Percentiles rank a stretch among this genome's conserved stretches.
These are phyloP conservation scores for Talaromyces verruculosus DNA, from an alignment of 2,329 filamentous ascomycete genomes.

Conservation along the genomic window DNA sequence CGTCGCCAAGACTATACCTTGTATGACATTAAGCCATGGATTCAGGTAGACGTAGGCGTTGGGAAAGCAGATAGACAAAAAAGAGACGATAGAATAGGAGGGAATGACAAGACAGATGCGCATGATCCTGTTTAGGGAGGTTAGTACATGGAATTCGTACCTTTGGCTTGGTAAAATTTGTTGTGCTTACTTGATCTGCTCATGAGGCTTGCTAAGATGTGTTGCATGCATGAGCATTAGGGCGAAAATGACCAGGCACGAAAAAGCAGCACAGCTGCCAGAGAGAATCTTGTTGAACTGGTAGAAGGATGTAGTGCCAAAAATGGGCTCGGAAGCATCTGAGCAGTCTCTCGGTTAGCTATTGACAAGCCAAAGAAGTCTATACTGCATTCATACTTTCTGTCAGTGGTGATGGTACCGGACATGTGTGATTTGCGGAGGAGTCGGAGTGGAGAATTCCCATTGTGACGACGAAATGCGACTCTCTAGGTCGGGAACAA, in stretches of 20 bases:
- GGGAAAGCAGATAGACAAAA: conserved; percentile 42
- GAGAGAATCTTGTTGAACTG: conserved; percentile 42
- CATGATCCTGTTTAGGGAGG: conserved; percentile 37
- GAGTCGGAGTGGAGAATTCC: neutral
- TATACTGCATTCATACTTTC: neutral
- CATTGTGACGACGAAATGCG: neutral
- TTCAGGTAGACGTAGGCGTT: conserved; percentile 43
- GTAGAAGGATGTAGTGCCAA: conserved; percentile 32
- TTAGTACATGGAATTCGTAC: neutral
- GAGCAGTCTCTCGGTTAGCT: conserved; percentile 15
- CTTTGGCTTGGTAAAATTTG: no score
- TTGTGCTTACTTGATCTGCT: conserved; percentile 43
- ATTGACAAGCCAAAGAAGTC: conserved; percentile 11
- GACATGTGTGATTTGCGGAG: conserved; percentile 5
- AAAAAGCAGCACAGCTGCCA: conserved; percentile 36
- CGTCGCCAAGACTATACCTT: conserved; percentile 44
- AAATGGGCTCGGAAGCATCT: conserved; percentile 23
- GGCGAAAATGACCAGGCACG: conserved; percentile 31
- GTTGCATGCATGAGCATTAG: conserved; percentile 41
- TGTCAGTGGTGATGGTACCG: conserved; percentile 4
- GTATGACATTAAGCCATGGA: conserved; percentile 42
- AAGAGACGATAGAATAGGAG: conserved; percentile 42
- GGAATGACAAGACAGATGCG: conserved; percentile 46
- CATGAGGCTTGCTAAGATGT: conserved; percentile 43
- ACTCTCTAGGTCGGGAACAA: neutral